Evolutionary conservation across 2,329 filamentous ascomycete genomes (phyloP).

Genomic region (Helminthosporium solani): DNA sequence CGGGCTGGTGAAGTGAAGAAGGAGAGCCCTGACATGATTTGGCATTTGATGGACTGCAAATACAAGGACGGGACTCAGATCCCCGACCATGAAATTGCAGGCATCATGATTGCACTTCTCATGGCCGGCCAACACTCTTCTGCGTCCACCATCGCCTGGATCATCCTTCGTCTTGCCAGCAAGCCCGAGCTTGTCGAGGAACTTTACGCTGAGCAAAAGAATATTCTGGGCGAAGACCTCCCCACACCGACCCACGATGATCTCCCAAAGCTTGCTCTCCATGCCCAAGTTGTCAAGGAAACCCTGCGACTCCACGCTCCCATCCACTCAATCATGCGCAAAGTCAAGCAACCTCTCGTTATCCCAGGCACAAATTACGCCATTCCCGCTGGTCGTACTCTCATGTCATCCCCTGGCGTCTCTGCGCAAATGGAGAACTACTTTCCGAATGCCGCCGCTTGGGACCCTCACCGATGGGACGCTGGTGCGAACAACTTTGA

Average conservation of each 20-base stretch:
- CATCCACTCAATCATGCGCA: constrained; percentile 92
- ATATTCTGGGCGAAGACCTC: constrained; percentile 70
- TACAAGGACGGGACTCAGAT: constrained; percentile 81
- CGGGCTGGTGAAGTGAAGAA: constrained; percentile 55
- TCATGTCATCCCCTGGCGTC: constrained; percentile 84
- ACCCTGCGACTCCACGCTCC: constrained; percentile 87
- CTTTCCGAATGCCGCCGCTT: constrained; percentile 79
- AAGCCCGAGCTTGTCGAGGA: constrained; percentile 77
- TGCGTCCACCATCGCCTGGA: constrained; percentile 81
- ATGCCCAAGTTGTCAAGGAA: constrained; percentile 85
- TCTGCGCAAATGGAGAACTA: constrained; percentile 69
- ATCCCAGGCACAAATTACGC: constrained; percentile 80
- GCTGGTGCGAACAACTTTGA: constrained; percentile 54
- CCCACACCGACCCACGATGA: constrained; percentile 75
- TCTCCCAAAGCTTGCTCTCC: constrained; percentile 75
- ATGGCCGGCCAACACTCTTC: constrained; percentile 93
- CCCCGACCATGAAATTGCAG: constrained; percentile 81
- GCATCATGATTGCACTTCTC: constrained; percentile 91
- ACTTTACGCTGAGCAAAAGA: constrained; percentile 78
- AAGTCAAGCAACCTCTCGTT: constrained; percentile 84
- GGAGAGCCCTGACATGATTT: constrained; percentile 74
- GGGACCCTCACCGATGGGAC: constrained; percentile 93
- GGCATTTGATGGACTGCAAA: constrained; percentile 79
- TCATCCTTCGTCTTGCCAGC: constrained; percentile 76
- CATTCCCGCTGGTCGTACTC: constrained; percentile 75